Base-by-base conservation (phyloP, 805 yeast genomes). In the Candida rishiriensis region DNA sequence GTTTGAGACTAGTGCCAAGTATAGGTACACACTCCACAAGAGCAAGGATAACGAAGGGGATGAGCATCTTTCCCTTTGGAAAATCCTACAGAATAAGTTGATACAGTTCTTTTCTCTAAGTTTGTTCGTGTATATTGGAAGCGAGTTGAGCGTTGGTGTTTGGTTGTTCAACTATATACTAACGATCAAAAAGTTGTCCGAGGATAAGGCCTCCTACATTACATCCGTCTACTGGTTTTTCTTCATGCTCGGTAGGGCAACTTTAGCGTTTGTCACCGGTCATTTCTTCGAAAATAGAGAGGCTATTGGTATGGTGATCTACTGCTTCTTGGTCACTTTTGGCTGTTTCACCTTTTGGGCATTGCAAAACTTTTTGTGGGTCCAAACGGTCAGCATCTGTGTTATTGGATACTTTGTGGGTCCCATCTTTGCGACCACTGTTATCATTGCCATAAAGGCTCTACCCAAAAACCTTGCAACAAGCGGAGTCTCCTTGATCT, bases 401-500 rank as follows among this genome's bases (percentile, higher is more conserved):
- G 4, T 68, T 10, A 60, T 72, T n/a, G 83, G 81, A 1, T 63
- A 69, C 39, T 65, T 70, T 40, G 75, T 75, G 10, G 83, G 82
- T 8, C 82, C 82, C 10, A 62, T 75, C 10, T 76, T 74, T 61
- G 89, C 95, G 1, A 81, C 90, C 7, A 77, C 85, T 0, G 79
- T 85, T 40, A 76, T 84, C 12, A 75, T 83, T 10, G 72, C 88
- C 1, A 62, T 85, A 38, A 78, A 79, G 43, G 66, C 79, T 2
- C 60, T 88, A 36, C 95, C 95, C 0, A 62, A 66, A 26, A 71
- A 70, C 34, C 64, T 75, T 41, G 85, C 84, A 42, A 76, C 85
- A 10, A 64, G 78, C 14, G 90, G 88, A 1, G 73, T 88, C 9
- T 90, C 95, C 0, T 69, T 85, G 42, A 78, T 84, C 16, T 81